Conservation (phyloP, 805 yeast genomes). For the Candida sphagnicola region DNA sequence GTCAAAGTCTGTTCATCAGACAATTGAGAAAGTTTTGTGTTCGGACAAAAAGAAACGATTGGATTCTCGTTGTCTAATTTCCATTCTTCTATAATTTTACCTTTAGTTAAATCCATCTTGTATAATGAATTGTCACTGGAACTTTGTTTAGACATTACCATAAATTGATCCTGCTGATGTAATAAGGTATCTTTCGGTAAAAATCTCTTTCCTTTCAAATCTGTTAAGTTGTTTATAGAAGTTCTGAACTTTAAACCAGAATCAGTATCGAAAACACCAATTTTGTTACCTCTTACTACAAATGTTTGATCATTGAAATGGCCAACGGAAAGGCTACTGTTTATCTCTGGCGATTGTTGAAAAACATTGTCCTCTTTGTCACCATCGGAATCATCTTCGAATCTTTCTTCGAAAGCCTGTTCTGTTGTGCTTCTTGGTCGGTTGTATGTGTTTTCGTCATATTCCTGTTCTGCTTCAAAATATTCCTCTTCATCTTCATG, state of each 20-base stretch:
- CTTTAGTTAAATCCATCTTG: conserved; percentile 76
- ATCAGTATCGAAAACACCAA: conserved; percentile 74
- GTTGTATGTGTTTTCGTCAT: conserved; percentile 2
- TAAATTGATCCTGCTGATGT: conserved; percentile 66
- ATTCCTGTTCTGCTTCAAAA: conserved; percentile 26
- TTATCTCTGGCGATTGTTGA: conserved; percentile 35
- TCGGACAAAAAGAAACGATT: conserved; percentile 61
- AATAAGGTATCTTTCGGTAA: conserved; percentile 69
- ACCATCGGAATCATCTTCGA: conserved; percentile 28
- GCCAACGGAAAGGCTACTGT: conserved; percentile 69
- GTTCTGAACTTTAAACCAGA: conserved; percentile 57
- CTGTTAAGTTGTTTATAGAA: conserved; percentile 58
- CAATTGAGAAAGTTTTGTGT: conserved; percentile 69
- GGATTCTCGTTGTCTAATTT: conserved; percentile 45
- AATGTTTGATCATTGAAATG: conserved; percentile 66
- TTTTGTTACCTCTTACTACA: conserved; percentile 72
- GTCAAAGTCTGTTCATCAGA: conserved; percentile 70
- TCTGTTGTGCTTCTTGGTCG: conserved; percentile 4
- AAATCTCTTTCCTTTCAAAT: conserved; percentile 44
- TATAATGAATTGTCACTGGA: conserved; percentile 44
- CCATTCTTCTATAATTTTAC: conserved; percentile 88
- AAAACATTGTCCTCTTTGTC: conserved; percentile 27
- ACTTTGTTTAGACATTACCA: conserved; percentile 59
- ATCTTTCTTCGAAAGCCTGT: conserved; percentile 11
- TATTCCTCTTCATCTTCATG: conserved; percentile 20